Evolutionary conservation across 768 basidiomycete genomes (phyloP).

Genomic region (Strobilomyces echinocephalus): DNA sequence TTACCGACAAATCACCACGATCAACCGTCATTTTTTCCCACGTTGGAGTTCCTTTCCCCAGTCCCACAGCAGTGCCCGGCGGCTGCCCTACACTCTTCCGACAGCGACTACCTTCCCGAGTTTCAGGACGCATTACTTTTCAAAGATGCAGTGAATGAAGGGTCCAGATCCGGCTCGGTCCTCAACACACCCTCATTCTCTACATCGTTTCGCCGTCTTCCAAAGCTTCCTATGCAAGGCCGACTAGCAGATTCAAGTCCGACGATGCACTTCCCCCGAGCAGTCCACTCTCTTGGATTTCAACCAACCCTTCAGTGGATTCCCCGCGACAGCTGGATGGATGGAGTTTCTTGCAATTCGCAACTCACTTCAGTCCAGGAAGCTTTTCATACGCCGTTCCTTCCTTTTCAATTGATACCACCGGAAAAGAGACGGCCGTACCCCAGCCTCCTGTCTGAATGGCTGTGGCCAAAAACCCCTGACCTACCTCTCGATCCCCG

Average conservation of each 20-base stretch:
- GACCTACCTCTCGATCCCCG: conserved; percentile 6
- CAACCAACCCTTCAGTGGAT: conserved; percentile 15
- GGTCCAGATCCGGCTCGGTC: conserved; percentile 8
- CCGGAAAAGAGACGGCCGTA: conserved; percentile 12
- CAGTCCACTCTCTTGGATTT: conserved; percentile 11
- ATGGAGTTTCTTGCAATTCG: conserved; percentile 5
- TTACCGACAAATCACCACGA: conserved; percentile 6
- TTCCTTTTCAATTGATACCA: conserved; percentile 23
- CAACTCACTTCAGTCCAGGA: conserved; percentile 27
- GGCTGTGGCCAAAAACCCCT: conserved; percentile 19
- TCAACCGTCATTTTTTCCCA: neutral
- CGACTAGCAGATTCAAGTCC: conserved; percentile 21
- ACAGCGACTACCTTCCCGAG: conserved; percentile 13
- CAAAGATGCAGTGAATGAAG: conserved; percentile 12
- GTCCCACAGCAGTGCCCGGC: conserved; percentile 7
- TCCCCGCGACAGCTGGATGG: conserved; percentile 9
- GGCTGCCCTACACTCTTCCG: neutral
- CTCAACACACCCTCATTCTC: conserved; percentile 19
- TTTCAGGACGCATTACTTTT: conserved; percentile 10
- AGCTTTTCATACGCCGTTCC: conserved; percentile 22
- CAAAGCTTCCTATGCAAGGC: conserved; percentile 25
- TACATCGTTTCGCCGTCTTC: conserved; percentile 31
- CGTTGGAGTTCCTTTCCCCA: conserved; percentile 7
- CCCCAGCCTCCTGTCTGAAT: conserved; percentile 3
- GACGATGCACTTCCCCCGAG: conserved; percentile 6